Evolutionary conservation across 495 filamentous ascomycete species (phyloP).

Genomic region (Lepidopterella palustris): DNA sequence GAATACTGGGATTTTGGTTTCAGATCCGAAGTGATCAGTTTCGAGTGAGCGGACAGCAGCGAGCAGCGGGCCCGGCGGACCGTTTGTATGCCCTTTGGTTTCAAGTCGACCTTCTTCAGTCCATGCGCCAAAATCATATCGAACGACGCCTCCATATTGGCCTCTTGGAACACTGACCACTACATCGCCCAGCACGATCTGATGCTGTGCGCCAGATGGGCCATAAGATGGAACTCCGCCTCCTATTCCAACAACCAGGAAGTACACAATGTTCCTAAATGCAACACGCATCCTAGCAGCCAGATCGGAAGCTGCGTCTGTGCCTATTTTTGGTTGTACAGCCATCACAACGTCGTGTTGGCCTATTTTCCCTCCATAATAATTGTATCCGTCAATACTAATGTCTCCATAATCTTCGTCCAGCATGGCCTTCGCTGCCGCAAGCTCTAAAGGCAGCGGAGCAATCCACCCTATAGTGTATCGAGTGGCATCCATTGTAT

Average conservation of each 20-base stretch:
- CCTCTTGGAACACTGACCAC: constrained; percentile 35
- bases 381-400: constrained; percentile 18
- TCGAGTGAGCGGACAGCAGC: not conserved
- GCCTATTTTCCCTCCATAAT: constrained; percentile 31
- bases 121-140: constrained; percentile 28
- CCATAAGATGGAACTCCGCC: constrained; percentile 22
- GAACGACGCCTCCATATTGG: constrained; percentile 31
- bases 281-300: constrained; percentile 6
- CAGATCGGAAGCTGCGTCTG: constrained; percentile 25
- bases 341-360: constrained; percentile 37
- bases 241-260: constrained; percentile 18
- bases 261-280: not conserved
- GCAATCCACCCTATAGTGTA: not conserved
- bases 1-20: constrained; percentile 8
- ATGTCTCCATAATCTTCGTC: not conserved
- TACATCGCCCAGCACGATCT: constrained; percentile 37
- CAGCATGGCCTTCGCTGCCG: not conserved
- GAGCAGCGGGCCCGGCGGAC: not conserved
- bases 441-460: not conserved
- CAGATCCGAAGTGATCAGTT: not conserved
- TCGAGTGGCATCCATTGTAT: no score
- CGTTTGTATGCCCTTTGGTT: not conserved
- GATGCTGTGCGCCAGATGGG: constrained; percentile 15
- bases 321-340: constrained; percentile 32
- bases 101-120: not conserved